Percentiles rank a stretch among this genome's conserved stretches.
phyloP scores from a whole-genome alignment of 768 basidiomycete genomes.

The Calocybe gangraenosa region DNA sequence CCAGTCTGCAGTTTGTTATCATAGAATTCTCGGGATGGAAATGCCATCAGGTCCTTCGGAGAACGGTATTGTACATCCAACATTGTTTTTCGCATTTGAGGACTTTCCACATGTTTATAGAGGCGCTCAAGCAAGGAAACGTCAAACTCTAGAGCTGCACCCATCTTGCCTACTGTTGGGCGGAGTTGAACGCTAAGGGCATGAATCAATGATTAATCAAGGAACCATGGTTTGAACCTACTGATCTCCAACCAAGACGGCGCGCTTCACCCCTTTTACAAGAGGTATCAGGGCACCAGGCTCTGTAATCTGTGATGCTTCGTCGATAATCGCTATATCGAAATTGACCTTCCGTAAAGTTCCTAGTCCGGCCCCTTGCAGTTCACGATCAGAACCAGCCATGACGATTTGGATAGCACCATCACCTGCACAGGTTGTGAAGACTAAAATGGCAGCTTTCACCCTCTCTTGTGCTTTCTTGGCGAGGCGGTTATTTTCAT shows the following conservation, averaged over 20 bases:
- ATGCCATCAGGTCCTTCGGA: slow-evolving; percentile 49
- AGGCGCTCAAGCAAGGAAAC: slow-evolving; percentile 60
- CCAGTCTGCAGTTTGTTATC: slow-evolving; percentile 48
- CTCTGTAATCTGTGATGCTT: slow-evolving; percentile 70
- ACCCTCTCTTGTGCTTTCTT: slow-evolving; percentile 59
- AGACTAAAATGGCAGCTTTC: slow-evolving; percentile 51
- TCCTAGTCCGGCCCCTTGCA: slow-evolving; percentile 50
- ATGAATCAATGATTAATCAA: no score
- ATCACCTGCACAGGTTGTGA: slow-evolving; percentile 61
- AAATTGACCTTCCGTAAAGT: slow-evolving; percentile 53
- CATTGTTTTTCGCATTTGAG: slow-evolving; percentile 53
- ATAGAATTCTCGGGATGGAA: slow-evolving; percentile 65
- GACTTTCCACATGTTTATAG: slow-evolving; percentile 34
- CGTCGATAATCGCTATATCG: slow-evolving; percentile 61
- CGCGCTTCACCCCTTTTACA: slow-evolving; percentile 56
- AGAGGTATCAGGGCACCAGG: slow-evolving; percentile 62
- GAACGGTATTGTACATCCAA: slow-evolving; percentile 69
- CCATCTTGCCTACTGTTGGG: slow-evolving; percentile 60
- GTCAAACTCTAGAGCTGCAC: slow-evolving; percentile 51
- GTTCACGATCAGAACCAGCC: not conserved
- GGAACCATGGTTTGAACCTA: slow-evolving; percentile 28
- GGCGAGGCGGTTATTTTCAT: slow-evolving; percentile 51
- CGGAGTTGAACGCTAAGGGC: slow-evolving; percentile 56
- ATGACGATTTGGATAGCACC: not conserved
- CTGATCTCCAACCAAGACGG: slow-evolving; percentile 69